A percentile compares a stretch with the other conserved stretches of the same genome.
These are phyloP conservation scores for Leccinum colubrinum DNA, from an alignment of 1,284 basidiomycete species.

Conservation along the genomic window DNA sequence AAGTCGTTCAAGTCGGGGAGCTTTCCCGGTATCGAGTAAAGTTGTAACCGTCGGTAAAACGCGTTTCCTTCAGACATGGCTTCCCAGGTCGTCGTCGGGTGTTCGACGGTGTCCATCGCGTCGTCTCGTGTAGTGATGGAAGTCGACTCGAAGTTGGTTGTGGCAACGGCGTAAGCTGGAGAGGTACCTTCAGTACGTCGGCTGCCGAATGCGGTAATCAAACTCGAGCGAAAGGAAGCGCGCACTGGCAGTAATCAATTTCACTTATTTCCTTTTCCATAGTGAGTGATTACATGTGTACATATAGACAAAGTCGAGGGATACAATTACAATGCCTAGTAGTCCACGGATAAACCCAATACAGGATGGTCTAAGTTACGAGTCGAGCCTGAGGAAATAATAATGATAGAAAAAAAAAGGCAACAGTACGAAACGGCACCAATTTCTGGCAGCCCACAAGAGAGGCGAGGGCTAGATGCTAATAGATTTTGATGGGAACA, in stretches of 20 bases:
- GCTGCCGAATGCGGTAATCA: conserved; percentile 8
- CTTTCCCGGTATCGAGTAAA: conserved; percentile 84
- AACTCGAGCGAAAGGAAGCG: no score
- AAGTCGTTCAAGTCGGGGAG: conserved; percentile 81
- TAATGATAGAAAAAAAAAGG: neutral
- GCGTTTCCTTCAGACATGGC: conserved; percentile 76
- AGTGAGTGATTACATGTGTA: neutral
- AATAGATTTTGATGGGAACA: conserved; percentile 57
- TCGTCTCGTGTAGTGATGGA: neutral
- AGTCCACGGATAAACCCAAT: neutral
- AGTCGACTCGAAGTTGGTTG: neutral
- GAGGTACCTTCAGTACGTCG: neutral
- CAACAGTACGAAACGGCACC: neutral
- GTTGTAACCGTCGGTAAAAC: conserved; percentile 78
- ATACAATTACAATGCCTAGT: conserved; percentile 7
- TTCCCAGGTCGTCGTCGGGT: conserved; percentile 78
- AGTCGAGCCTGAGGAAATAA: neutral
- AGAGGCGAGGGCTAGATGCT: conserved; percentile 14
- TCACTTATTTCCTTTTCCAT: no score
- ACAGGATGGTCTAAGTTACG: conserved; percentile 6
- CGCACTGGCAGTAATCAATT: no score
- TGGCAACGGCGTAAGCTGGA: no score
- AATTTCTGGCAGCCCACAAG: neutral
- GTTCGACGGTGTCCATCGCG: conserved; percentile 44
- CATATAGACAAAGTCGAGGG: neutral